These are phyloP conservation scores for Hylodesmum podocarpum DNA, from an alignment of 306 rosid species.

Conservation along the genomic window DNA sequence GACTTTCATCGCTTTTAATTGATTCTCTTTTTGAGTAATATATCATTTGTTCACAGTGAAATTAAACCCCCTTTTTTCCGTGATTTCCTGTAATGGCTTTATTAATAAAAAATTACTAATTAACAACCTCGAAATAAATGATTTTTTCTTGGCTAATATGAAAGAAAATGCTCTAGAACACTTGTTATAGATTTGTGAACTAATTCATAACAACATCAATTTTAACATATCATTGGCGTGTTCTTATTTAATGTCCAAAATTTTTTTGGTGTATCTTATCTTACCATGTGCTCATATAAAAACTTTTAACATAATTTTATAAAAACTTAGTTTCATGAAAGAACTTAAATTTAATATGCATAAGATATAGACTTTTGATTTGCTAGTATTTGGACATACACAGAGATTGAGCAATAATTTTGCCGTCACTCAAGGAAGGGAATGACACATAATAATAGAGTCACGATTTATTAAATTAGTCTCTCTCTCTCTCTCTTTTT, in stretches of 20 bases:
- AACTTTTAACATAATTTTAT: too few species aligned
- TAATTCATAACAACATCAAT: background rate
- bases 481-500: too few species aligned
- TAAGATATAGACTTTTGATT: background rate
- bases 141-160: background rate
- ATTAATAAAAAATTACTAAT: background rate
- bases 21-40: background rate
- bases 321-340: background rate
- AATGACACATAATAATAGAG: background rate
- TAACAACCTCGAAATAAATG: background rate
- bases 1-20: background rate
- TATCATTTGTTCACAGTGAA: background rate
- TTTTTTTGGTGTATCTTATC: too few species aligned
- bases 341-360: too few species aligned
- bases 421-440: background rate
- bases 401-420: background rate
- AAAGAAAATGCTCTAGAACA: background rate
- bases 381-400: too few species aligned
- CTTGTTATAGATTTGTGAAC: background rate
- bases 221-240: too few species aligned
- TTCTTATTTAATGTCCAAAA: too few species aligned
- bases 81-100: background rate
- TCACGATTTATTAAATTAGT: too few species aligned
- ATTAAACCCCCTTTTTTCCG: background rate
- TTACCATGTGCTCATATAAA: background rate